A percentile compares a stretch with the other conserved stretches of the same genome.
phyloP scores from a whole-genome alignment of 2,329 filamentous ascomycete species.

The Exophiala dermatitidis region DNA sequence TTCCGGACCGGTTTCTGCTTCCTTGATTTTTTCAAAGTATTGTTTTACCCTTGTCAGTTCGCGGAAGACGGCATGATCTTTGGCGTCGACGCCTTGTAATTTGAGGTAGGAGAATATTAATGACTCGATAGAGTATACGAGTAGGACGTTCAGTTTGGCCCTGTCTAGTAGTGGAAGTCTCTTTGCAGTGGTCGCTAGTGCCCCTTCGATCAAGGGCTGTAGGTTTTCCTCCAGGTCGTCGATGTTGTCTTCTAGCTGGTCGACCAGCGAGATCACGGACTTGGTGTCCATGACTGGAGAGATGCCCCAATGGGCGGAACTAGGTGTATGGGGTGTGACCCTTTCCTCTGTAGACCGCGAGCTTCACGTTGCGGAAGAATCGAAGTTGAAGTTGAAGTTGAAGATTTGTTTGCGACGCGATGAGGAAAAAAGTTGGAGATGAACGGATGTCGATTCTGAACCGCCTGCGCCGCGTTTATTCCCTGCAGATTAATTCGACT shows the following conservation, averaged over 20 bases:
- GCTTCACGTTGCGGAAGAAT: neutral
- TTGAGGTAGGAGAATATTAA: conserved; percentile 69
- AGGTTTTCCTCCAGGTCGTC: conserved; percentile 70
- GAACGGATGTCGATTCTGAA: too few species aligned
- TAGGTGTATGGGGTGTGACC: too few species aligned
- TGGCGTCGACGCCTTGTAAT: conserved; percentile 72
- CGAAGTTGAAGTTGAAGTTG: neutral
- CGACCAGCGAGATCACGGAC: conserved; percentile 55
- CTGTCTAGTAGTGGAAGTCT: conserved; percentile 89
- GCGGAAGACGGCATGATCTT: conserved; percentile 72
- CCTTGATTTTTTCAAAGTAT: conserved; percentile 89
- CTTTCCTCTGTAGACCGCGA: too few species aligned
- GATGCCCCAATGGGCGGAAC: neutral
- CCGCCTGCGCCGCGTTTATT: too few species aligned
- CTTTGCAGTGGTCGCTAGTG: conserved; percentile 60
- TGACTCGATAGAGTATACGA: conserved; percentile 84
- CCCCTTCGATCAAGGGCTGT: conserved; percentile 60
- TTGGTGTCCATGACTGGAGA: conserved; percentile 15
- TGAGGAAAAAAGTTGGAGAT: neutral
- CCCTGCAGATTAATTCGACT: too few species aligned
- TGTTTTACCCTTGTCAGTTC: conserved; percentile 82
- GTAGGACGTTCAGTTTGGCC: conserved; percentile 84
- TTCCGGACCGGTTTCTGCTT: conserved; percentile 55
- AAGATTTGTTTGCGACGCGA: too few species aligned
- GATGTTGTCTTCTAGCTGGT: conserved; percentile 68